Base-by-base conservation (phyloP, 306 rosid species). In the Heteromeles arbutifolia region DNA sequence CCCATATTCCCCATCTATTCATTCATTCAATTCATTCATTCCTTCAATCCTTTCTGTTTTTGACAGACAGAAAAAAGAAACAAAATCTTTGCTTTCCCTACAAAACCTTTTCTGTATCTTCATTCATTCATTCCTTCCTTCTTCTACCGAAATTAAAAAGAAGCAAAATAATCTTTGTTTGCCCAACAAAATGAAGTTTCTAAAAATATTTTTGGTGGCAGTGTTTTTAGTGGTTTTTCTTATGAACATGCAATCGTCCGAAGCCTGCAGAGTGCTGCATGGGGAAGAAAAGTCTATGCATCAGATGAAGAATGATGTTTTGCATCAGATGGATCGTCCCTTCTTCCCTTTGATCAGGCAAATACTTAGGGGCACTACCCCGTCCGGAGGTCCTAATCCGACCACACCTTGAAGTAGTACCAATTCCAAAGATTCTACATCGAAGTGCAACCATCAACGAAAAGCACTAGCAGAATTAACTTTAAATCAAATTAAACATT, bases 191-290 rank as follows among this genome's bases (percentile, higher is more conserved):
- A 72, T 72, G 77, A 74, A 74, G 70, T 12, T 62, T 41, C 31
- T 29, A 53, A 74, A 64, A 13, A 62, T 74, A 26, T 32, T 28
- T 34, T 22, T 61, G 61, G 70, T 62, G 61, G 61, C 31, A 4
- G n/a, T 66, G 31, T 41, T 39, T 24, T 4, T 63, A 10, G 66
- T 37, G 29, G 70, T 74, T 12, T 6, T 74, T 62, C 31, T 74
- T 28, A 19, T 62, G 31, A 62, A 28, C 61, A 29, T 74, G 70
- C 69, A 74, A 4, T 62, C 61, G 8, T 26, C 26, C 2, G 70
- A 74, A 29, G 77, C 77, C 18, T 11, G 69, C 48, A 74, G 77
- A 53, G 61, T 74, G 28, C 12, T 74, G 45, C 44, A 65, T 19
- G 48, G 69, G 1, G 69, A 65, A 19, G 25, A 10, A 21, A 19